A percentile compares a stretch with the other conserved stretches of the same genome.
These are phyloP conservation scores for Saccharomyces hybrid DNA, from an alignment of 1,139 yeast genomes.

Conservation along the genomic window DNA sequence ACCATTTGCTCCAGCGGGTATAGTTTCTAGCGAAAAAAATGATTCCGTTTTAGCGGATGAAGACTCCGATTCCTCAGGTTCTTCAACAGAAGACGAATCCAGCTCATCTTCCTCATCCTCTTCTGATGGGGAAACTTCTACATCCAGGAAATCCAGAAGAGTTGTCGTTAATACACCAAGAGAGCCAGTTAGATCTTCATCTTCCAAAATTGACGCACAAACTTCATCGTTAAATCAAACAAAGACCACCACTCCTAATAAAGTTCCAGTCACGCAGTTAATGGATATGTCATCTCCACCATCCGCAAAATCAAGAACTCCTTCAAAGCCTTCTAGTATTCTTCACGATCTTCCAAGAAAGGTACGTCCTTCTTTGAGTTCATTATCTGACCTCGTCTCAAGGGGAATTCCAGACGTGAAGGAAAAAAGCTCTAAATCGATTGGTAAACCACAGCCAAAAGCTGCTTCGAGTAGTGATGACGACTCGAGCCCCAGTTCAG, in stretches of 20 bases:
- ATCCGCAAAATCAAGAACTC: constrained; percentile 5
- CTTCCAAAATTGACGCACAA: neutral
- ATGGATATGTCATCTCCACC: constrained; percentile 15
- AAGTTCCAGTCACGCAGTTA: constrained; percentile 15
- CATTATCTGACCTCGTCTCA: constrained; percentile 48
- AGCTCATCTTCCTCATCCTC: constrained; percentile 5
- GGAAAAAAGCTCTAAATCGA: constrained; percentile 36
- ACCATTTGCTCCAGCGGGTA: neutral
- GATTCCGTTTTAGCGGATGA: constrained; percentile 6
- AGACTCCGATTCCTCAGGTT: constrained; percentile 2
- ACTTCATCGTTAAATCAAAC: neutral
- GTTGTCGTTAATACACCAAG: constrained; percentile 31
- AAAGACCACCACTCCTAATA: constrained; percentile 10
- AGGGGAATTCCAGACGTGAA: constrained; percentile 59
- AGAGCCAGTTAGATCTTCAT: constrained; percentile 3
- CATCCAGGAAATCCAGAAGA: constrained; percentile 28
- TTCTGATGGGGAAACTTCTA: constrained; percentile 20
- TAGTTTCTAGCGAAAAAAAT: constrained; percentile 8
- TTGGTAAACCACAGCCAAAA: constrained; percentile 26
- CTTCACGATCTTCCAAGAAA: constrained; percentile 18
- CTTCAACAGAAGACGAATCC: neutral
- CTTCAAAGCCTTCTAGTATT: constrained; percentile 11
- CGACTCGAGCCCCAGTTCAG: constrained; percentile 22
- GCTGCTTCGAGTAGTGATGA: constrained; percentile 21
- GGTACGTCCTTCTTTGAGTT: constrained; percentile 38